These are phyloP conservation scores for Aspergillus novofumigatus DNA, from an alignment of 2,329 filamentous ascomycete genomes.

Conservation along the genomic window DNA sequence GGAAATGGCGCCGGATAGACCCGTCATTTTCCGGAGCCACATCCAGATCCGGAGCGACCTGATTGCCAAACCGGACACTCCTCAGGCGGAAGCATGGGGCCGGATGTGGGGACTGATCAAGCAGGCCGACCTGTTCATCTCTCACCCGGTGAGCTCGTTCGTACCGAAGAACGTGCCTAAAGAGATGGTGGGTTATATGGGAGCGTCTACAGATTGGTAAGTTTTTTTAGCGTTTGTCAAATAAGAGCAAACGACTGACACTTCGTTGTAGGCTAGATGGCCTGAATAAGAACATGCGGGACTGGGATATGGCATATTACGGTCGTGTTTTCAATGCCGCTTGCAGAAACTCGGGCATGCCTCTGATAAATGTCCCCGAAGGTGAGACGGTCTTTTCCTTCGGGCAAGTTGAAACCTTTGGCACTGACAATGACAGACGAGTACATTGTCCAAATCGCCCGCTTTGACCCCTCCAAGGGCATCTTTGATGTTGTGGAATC, in stretches of 20 bases:
- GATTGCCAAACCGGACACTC: constrained; percentile 57
- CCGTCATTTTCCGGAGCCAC: constrained; percentile 75
- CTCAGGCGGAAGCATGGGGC: constrained; percentile 70
- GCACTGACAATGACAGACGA: constrained; percentile 51
- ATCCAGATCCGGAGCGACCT: constrained; percentile 78
- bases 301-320: constrained; percentile 70
- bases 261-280: constrained; percentile 61
- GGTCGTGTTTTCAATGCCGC: constrained; percentile 66
- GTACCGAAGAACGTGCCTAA: constrained; percentile 65
- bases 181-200: constrained; percentile 68
- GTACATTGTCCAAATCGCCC: constrained; percentile 76
- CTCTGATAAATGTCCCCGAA: constrained; percentile 37
- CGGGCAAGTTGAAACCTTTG: constrained; percentile 31
- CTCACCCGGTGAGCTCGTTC: constrained; percentile 72
- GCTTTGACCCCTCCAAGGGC: constrained; percentile 80
- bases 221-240: constrained; percentile 14
- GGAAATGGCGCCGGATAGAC: constrained; percentile 63
- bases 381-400: constrained; percentile 15
- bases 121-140: constrained; percentile 72
- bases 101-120: constrained; percentile 71
- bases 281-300: constrained; percentile 68
- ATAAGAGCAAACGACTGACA: not conserved
- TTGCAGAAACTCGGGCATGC: constrained; percentile 53
- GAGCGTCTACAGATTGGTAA: constrained; percentile 75
- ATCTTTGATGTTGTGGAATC: constrained; percentile 72